Percentiles rank a stretch among this genome's conserved stretches.
Evolutionary conservation across 805 yeast genomes (phyloP).

Genomic region (Suhomyces vadensis): DNA sequence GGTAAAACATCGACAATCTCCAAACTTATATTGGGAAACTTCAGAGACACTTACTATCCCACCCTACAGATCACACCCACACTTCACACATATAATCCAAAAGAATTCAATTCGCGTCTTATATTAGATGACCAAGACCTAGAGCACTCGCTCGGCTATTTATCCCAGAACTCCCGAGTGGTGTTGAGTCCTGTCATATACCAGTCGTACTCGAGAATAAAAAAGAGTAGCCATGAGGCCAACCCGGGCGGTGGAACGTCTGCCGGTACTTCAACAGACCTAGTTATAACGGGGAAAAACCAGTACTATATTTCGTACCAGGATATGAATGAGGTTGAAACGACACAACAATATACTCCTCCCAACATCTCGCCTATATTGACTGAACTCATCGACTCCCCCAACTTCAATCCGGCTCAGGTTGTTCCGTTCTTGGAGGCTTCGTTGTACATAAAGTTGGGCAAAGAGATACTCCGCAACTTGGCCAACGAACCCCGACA

Average conservation of each 20-base stretch:
- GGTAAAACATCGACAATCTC: slow-evolving; percentile 64
- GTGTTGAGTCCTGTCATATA: slow-evolving; percentile 33
- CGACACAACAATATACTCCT: slow-evolving; percentile 23
- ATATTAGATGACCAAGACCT: slow-evolving; percentile 27
- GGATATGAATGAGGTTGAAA: slow-evolving; percentile 8
- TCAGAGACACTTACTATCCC: slow-evolving; percentile 73
- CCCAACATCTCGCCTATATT: slow-evolving; percentile 61
- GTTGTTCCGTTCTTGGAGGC: slow-evolving; percentile 77
- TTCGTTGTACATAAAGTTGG: slow-evolving; percentile 62
- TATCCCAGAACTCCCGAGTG: slow-evolving; percentile 14
- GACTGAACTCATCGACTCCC: slow-evolving; percentile 73
- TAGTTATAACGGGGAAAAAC: slow-evolving; percentile 18
- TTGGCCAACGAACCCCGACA: slow-evolving; percentile 62
- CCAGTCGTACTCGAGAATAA: slow-evolving; percentile 18
- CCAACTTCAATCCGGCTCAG: slow-evolving; percentile 64
- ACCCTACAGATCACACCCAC: slow-evolving; percentile 62
- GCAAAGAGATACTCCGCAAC: slow-evolving; percentile 57
- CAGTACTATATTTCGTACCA: slow-evolving; percentile 18
- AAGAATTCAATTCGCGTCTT: slow-evolving; percentile 14
- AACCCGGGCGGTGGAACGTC: background rate
- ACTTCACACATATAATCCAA: slow-evolving; percentile 55
- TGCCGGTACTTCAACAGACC: background rate
- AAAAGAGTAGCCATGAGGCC: slow-evolving; percentile 4
- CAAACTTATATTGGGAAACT: slow-evolving; percentile 47
- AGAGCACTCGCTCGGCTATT: slow-evolving; percentile 13